Percentiles rank a stretch among this genome's conserved stretches.
phyloP scores from a whole-genome alignment of 2,329 filamentous ascomycete genomes.

The Colletotrichum shisoi region DNA sequence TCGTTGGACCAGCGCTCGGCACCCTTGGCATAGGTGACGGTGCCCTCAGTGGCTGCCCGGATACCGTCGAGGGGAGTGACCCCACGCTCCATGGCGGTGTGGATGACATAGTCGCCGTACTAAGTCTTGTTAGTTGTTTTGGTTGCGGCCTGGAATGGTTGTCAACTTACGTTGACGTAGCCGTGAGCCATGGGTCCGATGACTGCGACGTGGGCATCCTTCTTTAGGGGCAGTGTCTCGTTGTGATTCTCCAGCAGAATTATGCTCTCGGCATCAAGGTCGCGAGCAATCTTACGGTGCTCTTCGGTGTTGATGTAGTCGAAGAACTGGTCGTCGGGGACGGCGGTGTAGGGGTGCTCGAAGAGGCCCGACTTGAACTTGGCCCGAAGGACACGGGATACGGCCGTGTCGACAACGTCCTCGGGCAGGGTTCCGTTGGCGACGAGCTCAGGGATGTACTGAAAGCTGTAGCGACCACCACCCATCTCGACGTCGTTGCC shows the following conservation, averaged over 20 bases:
- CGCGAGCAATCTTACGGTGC: conserved; percentile 65
- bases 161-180: conserved; percentile 68
- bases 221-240: conserved; percentile 62
- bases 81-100: conserved; percentile 68
- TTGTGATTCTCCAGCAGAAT: conserved; percentile 68
- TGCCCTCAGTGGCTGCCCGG: conserved; percentile 65
- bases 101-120: conserved; percentile 79
- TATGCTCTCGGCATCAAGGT: conserved; percentile 71
- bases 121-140: conserved; percentile 24
- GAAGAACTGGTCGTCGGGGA: conserved; percentile 62
- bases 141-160: background rate
- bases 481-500: conserved; percentile 81
- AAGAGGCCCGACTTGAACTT: conserved; percentile 77
- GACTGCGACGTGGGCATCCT: conserved; percentile 73
- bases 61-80: conserved; percentile 76
- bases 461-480: conserved; percentile 75
- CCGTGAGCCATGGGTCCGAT: conserved; percentile 79
- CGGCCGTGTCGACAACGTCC: conserved; percentile 69
- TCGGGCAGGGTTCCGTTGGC: conserved; percentile 67
- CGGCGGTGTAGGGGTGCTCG: conserved; percentile 71
- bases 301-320: conserved; percentile 69
- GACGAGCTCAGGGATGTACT: conserved; percentile 71
- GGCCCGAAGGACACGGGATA: conserved; percentile 68
- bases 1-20: conserved; percentile 77
- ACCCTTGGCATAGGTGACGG: conserved; percentile 72